Evolutionary conservation across 352 stramenopile genomes (phyloP), one percentile per base, ranked within the genome.

Genomic region (Phytophthora macrochlamydospora): DNA sequence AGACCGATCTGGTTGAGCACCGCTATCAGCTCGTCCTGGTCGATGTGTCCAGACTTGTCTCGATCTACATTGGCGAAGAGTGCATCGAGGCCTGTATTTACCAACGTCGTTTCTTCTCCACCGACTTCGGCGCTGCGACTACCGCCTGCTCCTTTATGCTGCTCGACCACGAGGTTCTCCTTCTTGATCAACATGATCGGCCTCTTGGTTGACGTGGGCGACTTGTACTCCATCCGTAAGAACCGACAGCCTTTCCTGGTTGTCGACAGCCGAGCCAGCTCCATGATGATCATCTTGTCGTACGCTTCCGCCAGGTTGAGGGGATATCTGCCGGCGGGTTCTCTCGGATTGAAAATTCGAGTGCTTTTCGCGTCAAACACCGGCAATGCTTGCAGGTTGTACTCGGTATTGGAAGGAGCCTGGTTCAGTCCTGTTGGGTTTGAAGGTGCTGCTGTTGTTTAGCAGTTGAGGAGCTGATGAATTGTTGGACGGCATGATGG

Each of bases 191-290:
- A 59, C 6, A 73, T 67, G 14, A 91, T 77, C 3, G 45, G 24
- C 24, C 67, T 79, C 57, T 85, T 91, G 0, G 57, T 30, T 8
- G 58, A 51, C 0, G 49, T 59, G 4, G 38, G 13, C 8, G 67
- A 52, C 24, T 85, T 86, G 63, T 94, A 80, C 33, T 91, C 80
- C 3, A 95, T 62, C 7, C 72, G 67, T 14, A 90, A 38, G 32
- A 95, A 94, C 0, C 77, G 76, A 56, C 87, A 94, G 32, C 85
- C 89, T 66, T 93, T 93, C 33, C 84, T 78, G 7, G 70, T 78
- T 30, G 75, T 90, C 3, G 89, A 81, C 3, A 96, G 71, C 2
- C 85, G 84, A n/a, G 92, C 61, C 9, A 96, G 75, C 54, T 93
- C 84, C 54, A 80, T 83, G 1, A 72, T 67, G 46, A 96, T 89